phyloP scores from a whole-genome alignment of 768 basidiomycete genomes.

The Leccinum imitatum region DNA sequence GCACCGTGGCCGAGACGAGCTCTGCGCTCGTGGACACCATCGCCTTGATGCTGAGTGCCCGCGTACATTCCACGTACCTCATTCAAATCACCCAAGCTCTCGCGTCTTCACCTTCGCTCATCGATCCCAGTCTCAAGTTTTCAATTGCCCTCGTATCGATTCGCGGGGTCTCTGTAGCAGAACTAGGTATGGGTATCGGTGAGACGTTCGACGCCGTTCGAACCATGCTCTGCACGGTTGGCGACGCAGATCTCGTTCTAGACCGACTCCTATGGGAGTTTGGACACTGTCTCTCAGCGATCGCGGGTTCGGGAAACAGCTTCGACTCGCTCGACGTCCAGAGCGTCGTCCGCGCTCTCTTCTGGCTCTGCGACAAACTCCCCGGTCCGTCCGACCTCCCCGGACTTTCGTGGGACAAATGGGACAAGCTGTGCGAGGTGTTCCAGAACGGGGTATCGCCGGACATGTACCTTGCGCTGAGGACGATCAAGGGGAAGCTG shows the following conservation, averaged over 20 bases:
- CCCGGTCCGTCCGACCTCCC: conserved; percentile 46
- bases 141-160: conserved; percentile 34
- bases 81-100: conserved; percentile 40
- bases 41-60: conserved; percentile 45
- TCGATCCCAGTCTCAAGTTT: conserved; percentile 33
- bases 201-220: conserved; percentile 28
- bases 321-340: conserved; percentile 35
- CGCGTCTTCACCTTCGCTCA: conserved; percentile 22
- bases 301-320: conserved; percentile 28
- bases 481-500: conserved; percentile 34
- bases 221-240: conserved; percentile 26
- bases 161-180: conserved; percentile 28
- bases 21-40: conserved; percentile 42
- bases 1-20: conserved; percentile 44
- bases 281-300: conserved; percentile 35
- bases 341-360: conserved; percentile 46
- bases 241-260: conserved; percentile 23
- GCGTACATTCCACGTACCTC: conserved; percentile 46
- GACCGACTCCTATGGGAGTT: conserved; percentile 32
- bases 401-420: conserved; percentile 47
- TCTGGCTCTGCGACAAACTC: conserved; percentile 53
- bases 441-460: conserved; percentile 30
- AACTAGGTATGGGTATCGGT: conserved; percentile 18
- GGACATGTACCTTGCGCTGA: conserved; percentile 31
- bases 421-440: conserved; percentile 46